Base-by-base conservation (phyloP, 2,329 filamentous ascomycete genomes). In the Trichoderma breve region DNA sequence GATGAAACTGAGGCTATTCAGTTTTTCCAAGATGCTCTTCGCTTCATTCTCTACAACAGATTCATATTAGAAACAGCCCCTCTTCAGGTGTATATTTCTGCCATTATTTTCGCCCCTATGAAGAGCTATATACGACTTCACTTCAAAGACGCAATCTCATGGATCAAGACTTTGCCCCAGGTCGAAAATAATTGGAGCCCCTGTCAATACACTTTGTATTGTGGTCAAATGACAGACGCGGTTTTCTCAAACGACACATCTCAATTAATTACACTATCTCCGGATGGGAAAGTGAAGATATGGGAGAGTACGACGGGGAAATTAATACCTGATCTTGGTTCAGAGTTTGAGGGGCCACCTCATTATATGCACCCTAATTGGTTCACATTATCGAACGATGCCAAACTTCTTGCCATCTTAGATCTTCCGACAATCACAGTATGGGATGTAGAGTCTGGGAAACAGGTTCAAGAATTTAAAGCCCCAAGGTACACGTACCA, bases 31-130 rank as follows among this genome's bases (percentile, higher is more conserved):
- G 71, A 73, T 34, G 70, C 70, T 18, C 14, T 43, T 18, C 70
- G 66, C 14, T 73, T 73, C 34, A 36, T 72, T 6, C 26, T 55
- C 11, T 21, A 51, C 12, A 34, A 70, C 24, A 72, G 36, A 39
- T 30, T 15, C 18, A 26, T 57, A 11, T 34, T 73, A 6, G 65
- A 72, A 30, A 53, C 43, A n/a, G 60, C 60, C 28, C 70, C 61
- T 47, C 61, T 72, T 24, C 67, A 73, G 24, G 15, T 18, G 1
- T 73, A 73, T 53, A 11, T 57, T 9, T 72, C 65, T 43, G 70
- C 65, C 12, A 58, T 71, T n/a, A 26, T 72, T 14, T 72, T 72
- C 58, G 43, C 39, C 14, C 72, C 72, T 18, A 1, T 11, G 1
- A 2, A 30, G 36, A 73, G 72, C 34, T 8, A 24, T 1, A 9